Conservation (phyloP, 352 stramenopile genomes). For the Globisporangium spiculum region DNA sequence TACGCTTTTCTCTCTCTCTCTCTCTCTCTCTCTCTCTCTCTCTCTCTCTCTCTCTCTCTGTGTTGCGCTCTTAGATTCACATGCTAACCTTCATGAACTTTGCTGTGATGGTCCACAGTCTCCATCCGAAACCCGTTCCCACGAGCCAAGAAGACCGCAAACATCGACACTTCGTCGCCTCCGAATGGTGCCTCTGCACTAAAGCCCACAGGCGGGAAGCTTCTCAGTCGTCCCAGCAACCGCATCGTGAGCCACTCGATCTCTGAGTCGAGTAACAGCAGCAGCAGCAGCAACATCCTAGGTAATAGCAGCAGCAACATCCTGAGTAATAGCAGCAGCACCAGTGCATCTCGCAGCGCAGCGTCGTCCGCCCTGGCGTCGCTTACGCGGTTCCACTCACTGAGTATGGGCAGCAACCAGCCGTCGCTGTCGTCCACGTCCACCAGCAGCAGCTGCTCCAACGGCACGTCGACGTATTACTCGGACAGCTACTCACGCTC, state of each 20-base stretch:
- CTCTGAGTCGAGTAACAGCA: slow-evolving; percentile 20
- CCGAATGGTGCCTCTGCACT: slow-evolving; percentile 14
- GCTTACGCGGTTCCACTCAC: slow-evolving; percentile 39
- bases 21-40: too few relatives aligned
- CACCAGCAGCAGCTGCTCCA: background rate
- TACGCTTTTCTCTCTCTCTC: background rate
- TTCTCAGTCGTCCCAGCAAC: slow-evolving; percentile 30
- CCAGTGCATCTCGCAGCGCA: slow-evolving; percentile 18
- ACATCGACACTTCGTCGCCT: slow-evolving; percentile 29
- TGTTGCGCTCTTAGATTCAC: background rate
- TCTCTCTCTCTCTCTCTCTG: too few relatives aligned
- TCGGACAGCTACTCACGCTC: slow-evolving; percentile 19
- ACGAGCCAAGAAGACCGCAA: slow-evolving; percentile 32
- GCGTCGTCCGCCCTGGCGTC: slow-evolving; percentile 37
- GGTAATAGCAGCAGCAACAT: background rate
- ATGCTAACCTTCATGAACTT: background rate
- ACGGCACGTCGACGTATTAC: slow-evolving; percentile 9
- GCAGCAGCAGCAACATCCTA: background rate
- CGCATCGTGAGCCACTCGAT: slow-evolving; percentile 21
- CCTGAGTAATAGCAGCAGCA: slow-evolving; percentile 1
- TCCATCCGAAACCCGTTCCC: slow-evolving; percentile 36
- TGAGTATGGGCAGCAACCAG: slow-evolving; percentile 27
- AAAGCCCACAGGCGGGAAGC: slow-evolving; percentile 26
- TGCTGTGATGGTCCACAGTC: slow-evolving; percentile 4
- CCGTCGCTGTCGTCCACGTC: slow-evolving; percentile 10